Percentiles rank a stretch among this genome's conserved stretches.
Conservation (phyloP, 2,329 filamentous ascomycete species). For the Cordyceps farinosa region DNA sequence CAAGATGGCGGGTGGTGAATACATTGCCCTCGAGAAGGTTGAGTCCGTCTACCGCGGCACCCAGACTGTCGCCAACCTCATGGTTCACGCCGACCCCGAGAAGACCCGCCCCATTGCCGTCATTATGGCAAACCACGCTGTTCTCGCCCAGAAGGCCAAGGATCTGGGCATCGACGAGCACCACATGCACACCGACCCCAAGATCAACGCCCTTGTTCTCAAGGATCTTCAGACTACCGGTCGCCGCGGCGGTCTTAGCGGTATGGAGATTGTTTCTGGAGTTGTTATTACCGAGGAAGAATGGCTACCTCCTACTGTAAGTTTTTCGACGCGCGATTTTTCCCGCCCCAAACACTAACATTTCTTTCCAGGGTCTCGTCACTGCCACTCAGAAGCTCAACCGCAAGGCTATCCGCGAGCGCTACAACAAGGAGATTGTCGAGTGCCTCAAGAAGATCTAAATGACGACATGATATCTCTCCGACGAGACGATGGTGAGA, state of each 20-base stretch:
- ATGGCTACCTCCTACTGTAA: conserved; percentile 81
- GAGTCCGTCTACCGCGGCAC: conserved; percentile 85
- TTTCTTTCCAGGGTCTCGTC: conserved; percentile 46
- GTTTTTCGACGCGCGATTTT: conserved; percentile 32
- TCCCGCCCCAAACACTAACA: conserved; percentile 21
- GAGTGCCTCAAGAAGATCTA: conserved; percentile 33
- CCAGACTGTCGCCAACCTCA: conserved; percentile 78
- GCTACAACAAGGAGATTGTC: conserved; percentile 51
- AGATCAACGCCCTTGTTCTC: conserved; percentile 57
- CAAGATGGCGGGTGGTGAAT: conserved; percentile 93
- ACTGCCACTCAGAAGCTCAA: conserved; percentile 62
- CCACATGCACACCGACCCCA: conserved; percentile 63
- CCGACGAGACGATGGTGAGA: conserved; percentile 7
- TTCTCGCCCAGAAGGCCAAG: conserved; percentile 56
- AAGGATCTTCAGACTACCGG: conserved; percentile 67
- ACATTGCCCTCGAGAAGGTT: conserved; percentile 94
- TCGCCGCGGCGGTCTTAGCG: conserved; percentile 61
- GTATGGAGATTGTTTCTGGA: conserved; percentile 71
- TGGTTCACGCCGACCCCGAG: conserved; percentile 74
- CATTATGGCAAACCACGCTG: conserved; percentile 65
- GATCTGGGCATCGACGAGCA: conserved; percentile 62
- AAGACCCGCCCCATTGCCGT: conserved; percentile 79
- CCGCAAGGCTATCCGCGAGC: conserved; percentile 47
- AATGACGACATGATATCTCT: conserved; percentile 3
- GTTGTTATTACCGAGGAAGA: conserved; percentile 80